Evolutionary conservation across 441 rosid genomes (phyloP).

Genomic region (Eutrema salsugineum): DNA sequence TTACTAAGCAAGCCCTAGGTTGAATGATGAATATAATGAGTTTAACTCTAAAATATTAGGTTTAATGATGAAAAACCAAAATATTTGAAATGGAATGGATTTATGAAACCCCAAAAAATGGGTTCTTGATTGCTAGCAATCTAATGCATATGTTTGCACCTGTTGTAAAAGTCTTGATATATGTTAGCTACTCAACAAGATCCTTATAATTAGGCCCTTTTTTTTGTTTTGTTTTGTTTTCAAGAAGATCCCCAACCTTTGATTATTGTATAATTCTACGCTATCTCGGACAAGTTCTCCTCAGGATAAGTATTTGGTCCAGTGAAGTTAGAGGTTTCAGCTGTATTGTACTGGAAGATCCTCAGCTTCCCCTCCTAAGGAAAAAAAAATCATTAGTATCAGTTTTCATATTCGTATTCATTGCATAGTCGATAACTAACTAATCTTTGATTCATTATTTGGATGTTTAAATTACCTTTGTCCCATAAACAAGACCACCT

Average conservation of each 20-base stretch:
- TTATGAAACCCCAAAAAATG: no score
- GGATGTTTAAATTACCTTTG: slow-evolving; percentile 49
- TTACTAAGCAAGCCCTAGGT: no score
- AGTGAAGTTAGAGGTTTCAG: slow-evolving; percentile 5
- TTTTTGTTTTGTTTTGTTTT: neutral
- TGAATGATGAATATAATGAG: no score
- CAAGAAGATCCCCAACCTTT: neutral
- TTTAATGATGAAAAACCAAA: no score
- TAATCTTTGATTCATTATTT: neutral
- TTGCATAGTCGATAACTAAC: neutral
- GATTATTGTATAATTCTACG: neutral
- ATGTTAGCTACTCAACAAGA: neutral
- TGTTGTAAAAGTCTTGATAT: no score
- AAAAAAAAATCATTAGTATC: neutral
- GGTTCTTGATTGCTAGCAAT: no score
- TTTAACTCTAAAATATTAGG: no score
- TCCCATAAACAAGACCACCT: slow-evolving; percentile 91
- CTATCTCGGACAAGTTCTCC: slow-evolving; percentile 4
- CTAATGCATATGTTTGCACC: no score
- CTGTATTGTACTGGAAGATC: slow-evolving; percentile 17
- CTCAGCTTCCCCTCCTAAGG: slow-evolving; percentile 49
- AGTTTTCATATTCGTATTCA: slow-evolving; percentile 17
- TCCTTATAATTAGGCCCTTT: neutral
- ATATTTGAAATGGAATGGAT: no score
- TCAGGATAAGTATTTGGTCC: slow-evolving; percentile 8